phyloP scores from a whole-genome alignment of 805 yeast genomes.

The Cyberlindnera maclurae region DNA sequence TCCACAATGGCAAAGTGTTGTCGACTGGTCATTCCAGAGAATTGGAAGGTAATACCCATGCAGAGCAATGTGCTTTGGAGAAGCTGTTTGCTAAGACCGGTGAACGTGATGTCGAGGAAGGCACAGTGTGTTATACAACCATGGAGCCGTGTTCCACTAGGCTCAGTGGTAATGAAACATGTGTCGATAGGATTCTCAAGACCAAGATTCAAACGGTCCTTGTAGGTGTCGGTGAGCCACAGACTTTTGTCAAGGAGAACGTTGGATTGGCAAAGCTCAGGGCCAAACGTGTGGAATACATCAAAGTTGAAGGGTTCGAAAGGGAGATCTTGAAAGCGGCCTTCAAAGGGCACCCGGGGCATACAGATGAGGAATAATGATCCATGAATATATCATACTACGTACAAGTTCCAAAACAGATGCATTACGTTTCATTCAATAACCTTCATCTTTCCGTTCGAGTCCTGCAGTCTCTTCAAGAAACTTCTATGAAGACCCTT shows the following conservation, averaged over 20 bases:
- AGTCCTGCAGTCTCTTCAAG: slow-evolving; percentile 4
- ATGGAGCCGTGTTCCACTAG: slow-evolving; percentile 96
- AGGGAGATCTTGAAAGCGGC: slow-evolving; percentile 64
- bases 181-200: slow-evolving; percentile 69
- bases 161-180: slow-evolving; percentile 84
- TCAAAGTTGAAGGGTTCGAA: slow-evolving; percentile 80
- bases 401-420: not conserved
- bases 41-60: slow-evolving; percentile 91
- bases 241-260: slow-evolving; percentile 77
- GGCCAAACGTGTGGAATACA: slow-evolving; percentile 57
- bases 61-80: slow-evolving; percentile 89
- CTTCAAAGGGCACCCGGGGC: slow-evolving; percentile 50
- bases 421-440: not conserved
- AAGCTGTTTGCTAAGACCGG: slow-evolving; percentile 46
- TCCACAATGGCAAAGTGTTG: slow-evolving; percentile 52
- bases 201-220: slow-evolving; percentile 61
- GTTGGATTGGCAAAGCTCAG: slow-evolving; percentile 49
- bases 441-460: not conserved
- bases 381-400: not conserved
- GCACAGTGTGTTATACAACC: slow-evolving; percentile 82
- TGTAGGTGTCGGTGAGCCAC: slow-evolving; percentile 91
- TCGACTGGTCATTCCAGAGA: slow-evolving; percentile 87
- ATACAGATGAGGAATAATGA: not conserved
- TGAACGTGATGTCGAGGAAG: slow-evolving; percentile 48
- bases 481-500: slow-evolving; percentile 14